Evolutionary conservation across 805 yeast genomes (phyloP), one percentile per base, ranked within the genome.

Genomic region (Teunomyces funiuensis): DNA sequence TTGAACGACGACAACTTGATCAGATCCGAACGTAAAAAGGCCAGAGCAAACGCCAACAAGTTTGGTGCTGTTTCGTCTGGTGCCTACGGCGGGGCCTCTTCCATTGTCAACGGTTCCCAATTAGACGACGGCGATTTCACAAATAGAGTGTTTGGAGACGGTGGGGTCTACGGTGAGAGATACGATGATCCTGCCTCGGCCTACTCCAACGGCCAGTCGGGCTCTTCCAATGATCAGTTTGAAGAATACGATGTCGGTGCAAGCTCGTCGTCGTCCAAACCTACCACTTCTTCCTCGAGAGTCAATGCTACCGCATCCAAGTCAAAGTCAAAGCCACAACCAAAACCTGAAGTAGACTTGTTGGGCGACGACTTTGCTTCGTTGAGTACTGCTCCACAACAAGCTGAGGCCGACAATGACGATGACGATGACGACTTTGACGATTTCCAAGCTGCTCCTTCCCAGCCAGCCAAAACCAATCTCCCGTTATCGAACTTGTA

Each of bases 11-110:
- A 88, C 54, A 73, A 74, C 5, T 68, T 71, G 61, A 82, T 91
- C 39, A 79, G 98, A 48, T 69, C 80, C 28, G 98, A 90, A 63
- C 77, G 98, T 48, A 88, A 86, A 64, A 88, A 86, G 73, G 89
- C 97, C n/a, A 79, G 93, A 52, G 85, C 82, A 13, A 85, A 88
- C 51, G 76, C 88, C 26, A 81, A 84, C 64, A 90, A 89, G 63
- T 88, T 83, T 60, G 84, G 83, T 33, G 96, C 90, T 39, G 83
- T 86, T 26, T 80, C 90, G 6, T 63, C 69, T 5, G 68, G 68
- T 34, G 71, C 73, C 8, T 66, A 42, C 42, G 84, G 86, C 18
- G 83, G 83, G 18, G 71, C 76, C 10, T 55, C 71, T 4, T 63
- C 73, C 7, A 44, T 66, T 19, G 66, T 63, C 17, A 54, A 52